Conservation (phyloP, 352 stramenopile genomes). For the Pythium dissotocum region DNA sequence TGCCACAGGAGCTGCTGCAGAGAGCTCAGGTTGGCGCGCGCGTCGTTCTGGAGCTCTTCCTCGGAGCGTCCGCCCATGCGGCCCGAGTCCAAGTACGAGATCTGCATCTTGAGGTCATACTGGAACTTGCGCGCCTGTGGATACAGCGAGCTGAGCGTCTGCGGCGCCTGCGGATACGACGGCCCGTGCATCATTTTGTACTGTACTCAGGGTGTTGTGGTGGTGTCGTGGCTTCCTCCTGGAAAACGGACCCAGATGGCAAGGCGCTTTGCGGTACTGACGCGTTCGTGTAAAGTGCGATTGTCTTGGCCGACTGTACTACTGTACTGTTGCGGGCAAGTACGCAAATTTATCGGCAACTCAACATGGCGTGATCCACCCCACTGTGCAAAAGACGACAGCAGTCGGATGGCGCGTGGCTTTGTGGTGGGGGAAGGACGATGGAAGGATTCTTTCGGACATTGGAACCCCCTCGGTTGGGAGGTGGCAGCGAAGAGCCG, state of each 20-base stretch:
- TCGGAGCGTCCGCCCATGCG: conserved; percentile 49
- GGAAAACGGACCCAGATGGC: background rate
- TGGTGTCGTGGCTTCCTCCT: conserved; percentile 1
- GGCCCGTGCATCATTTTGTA: background rate
- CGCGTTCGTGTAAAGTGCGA: background rate
- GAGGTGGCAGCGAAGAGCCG: too few relatives aligned
- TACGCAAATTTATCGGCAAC: background rate
- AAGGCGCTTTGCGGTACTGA: background rate
- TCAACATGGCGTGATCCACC: too few relatives aligned
- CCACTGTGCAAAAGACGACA: background rate
- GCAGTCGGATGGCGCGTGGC: conserved; percentile 11
- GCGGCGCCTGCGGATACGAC: conserved; percentile 21
- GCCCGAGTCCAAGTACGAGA: conserved; percentile 80
- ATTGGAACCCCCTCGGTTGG: too few relatives aligned
- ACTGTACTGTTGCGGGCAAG: background rate
- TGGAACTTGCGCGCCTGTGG: conserved; percentile 81
- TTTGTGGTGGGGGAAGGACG: conserved; percentile 2
- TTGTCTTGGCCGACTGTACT: background rate
- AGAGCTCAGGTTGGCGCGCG: conserved; percentile 65
- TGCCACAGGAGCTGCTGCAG: conserved; percentile 82
- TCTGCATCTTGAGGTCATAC: conserved; percentile 90
- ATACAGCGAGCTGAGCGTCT: conserved; percentile 74
- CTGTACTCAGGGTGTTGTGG: too few relatives aligned
- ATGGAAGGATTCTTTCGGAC: background rate
- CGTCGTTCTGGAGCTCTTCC: conserved; percentile 64